These are phyloP conservation scores for Aspergillus fischeri DNA, from an alignment of 2,329 filamentous ascomycete species.

Conservation along the genomic window DNA sequence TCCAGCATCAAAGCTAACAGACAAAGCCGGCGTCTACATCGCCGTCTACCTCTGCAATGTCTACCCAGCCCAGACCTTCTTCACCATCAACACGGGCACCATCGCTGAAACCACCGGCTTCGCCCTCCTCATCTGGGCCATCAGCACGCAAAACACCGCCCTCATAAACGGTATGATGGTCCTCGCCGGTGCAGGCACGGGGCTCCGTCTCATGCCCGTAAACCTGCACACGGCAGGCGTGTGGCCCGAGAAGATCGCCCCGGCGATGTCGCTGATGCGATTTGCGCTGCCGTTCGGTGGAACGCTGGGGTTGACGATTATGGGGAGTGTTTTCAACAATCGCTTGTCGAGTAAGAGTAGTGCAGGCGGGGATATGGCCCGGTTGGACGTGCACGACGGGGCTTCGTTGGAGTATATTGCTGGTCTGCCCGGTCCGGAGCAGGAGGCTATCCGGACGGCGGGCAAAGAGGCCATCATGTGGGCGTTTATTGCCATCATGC, in stretches of 20 bases:
- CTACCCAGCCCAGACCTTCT: slow-evolving; percentile 60
- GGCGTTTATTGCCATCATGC: slow-evolving; percentile 60
- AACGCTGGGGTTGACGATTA: slow-evolving; percentile 61
- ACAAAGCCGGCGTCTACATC: slow-evolving; percentile 50
- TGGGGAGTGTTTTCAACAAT: slow-evolving; percentile 68
- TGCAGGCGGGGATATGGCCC: slow-evolving; percentile 16
- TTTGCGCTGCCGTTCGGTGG: slow-evolving; percentile 62
- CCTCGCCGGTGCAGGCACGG: slow-evolving; percentile 59
- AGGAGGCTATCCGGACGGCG: slow-evolving; percentile 38
- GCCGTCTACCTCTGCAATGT: slow-evolving; percentile 59
- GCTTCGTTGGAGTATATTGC: slow-evolving; percentile 37
- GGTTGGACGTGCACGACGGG: slow-evolving; percentile 31
- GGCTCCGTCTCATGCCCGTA: slow-evolving; percentile 62
- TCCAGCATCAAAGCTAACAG: slow-evolving; percentile 1
- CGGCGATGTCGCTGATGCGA: slow-evolving; percentile 57
- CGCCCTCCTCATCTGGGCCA: slow-evolving; percentile 54
- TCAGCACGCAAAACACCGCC: slow-evolving; percentile 46
- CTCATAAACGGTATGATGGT: slow-evolving; percentile 65
- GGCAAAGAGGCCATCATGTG: slow-evolving; percentile 60
- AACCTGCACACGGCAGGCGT: slow-evolving; percentile 61
- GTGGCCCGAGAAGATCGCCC: slow-evolving; percentile 55
- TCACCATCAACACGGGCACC: slow-evolving; percentile 54
- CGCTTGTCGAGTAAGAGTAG: slow-evolving; percentile 22
- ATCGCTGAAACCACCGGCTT: slow-evolving; percentile 57
- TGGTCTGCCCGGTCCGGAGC: slow-evolving; percentile 30